Evolutionary conservation across 257 asterid genomes (phyloP).

Genomic region (Ligustrum vulgare): DNA sequence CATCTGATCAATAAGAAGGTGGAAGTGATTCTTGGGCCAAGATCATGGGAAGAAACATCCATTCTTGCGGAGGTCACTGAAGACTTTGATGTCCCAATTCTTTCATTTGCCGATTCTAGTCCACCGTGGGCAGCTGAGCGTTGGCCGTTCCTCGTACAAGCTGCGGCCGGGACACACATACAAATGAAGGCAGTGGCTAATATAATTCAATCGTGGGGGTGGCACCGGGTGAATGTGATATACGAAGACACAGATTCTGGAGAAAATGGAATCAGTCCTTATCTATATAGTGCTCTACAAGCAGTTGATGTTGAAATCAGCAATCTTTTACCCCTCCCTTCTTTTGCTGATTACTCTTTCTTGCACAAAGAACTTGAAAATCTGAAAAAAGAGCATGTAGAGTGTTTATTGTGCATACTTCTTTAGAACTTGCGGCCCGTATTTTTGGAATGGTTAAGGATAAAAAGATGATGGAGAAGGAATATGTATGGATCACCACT

Average conservation of each 20-base stretch:
- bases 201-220: no score
- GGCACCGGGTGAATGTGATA: slow-evolving; percentile 23
- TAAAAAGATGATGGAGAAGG: slow-evolving; percentile 31
- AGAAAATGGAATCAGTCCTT: slow-evolving; percentile 24
- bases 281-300: slow-evolving; percentile 29
- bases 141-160: slow-evolving; percentile 30
- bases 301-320: slow-evolving; percentile 30
- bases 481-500: slow-evolving; percentile 41
- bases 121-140: slow-evolving; percentile 31
- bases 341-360: slow-evolving; percentile 4
- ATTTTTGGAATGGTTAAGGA: slow-evolving; percentile 34
- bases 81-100: slow-evolving; percentile 19
- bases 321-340: slow-evolving; percentile 23
- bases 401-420: slow-evolving; percentile 38
- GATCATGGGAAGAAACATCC: slow-evolving; percentile 46
- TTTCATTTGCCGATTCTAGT: slow-evolving; percentile 31
- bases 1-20: slow-evolving; percentile 29
- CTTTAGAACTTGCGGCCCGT: slow-evolving; percentile 17
- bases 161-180: no score
- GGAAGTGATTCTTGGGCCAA: slow-evolving; percentile 38
- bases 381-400: slow-evolving; percentile 36
- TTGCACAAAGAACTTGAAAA: slow-evolving; percentile 28
- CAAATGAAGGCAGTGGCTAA: no score
- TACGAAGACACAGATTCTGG: slow-evolving; percentile 37
- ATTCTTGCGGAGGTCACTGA: slow-evolving; percentile 34